Base-by-base conservation (phyloP, 345 rosid species). In the Ailanthus altissimus region DNA sequence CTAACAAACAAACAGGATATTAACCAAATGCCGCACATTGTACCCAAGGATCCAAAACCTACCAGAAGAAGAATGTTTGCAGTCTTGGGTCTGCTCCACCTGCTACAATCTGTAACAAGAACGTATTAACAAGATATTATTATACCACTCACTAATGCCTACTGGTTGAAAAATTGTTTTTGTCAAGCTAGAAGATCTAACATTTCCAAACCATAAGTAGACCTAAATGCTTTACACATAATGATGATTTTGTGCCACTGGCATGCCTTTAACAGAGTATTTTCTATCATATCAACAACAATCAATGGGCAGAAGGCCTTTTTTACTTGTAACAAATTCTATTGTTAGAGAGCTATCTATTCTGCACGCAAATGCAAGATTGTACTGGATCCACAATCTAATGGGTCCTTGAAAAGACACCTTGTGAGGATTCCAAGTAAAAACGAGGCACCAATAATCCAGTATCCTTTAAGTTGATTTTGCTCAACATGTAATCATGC, bases 31-130 rank as follows among this genome's bases (percentile, higher is more conserved):
- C 25, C 56, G 28, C 58, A 79, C 79, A 23, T 62, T 75, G 50
- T 59, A 67, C 40, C 46, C 50, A 59, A 61, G 82, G 50, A 71
- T 54, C 16, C 65, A 63, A 75, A 78, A 80, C 85, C 75, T 87
- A 97, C 99, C 95, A 86, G 79, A 89, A 94, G 82, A 70, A 84
- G 85, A 87, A 87, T 21, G 90, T 79, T 75, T 89, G 86, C 62
- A 81, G 82, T 84, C 77, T 88, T 56, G 85, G 92, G 76, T 89
- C 88, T 61, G 78, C 81, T 80, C 85, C 85, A 80, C 81, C 86
- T 63, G 78, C 82, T 74, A 82, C 82, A 70, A 82, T 88, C 98
- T 94, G 93, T 65, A 87, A 73, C 57, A 82, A 65, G 50, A 26
- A 79, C 45, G 77, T 65, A 50, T 83, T 73, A 67, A 67, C 36